A percentile compares a stretch with the other conserved stretches of the same genome.
These are phyloP conservation scores for Clausena lansium DNA, from an alignment of 345 rosid species.

Conservation along the genomic window DNA sequence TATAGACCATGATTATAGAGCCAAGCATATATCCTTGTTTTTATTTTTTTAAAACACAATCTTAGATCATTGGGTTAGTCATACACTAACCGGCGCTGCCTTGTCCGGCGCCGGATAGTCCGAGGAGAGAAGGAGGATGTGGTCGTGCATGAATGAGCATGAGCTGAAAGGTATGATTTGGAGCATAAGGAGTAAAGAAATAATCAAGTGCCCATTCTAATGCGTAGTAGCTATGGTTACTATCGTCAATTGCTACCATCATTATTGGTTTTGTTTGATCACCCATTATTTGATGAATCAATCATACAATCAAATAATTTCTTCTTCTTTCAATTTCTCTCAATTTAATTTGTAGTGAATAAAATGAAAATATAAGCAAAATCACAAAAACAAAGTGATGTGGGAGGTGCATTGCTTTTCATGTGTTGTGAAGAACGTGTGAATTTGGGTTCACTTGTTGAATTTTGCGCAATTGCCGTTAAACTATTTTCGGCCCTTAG, in stretches of 20 bases:
- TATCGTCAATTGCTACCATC: conserved; percentile 52
- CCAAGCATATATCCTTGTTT: too few relatives aligned
- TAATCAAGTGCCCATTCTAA: conserved; percentile 53
- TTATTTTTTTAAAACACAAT: too few relatives aligned
- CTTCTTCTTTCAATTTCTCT: background rate
- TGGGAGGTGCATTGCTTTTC: background rate
- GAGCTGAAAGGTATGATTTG: conserved; percentile 44
- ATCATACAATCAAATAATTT: background rate
- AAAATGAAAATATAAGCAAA: background rate
- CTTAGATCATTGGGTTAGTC: too few relatives aligned
- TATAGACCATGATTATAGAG: too few relatives aligned
- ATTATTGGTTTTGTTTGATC: conserved; percentile 36
- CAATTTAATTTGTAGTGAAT: background rate
- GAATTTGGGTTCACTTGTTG: background rate
- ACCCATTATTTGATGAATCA: background rate
- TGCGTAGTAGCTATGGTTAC: conserved; percentile 49
- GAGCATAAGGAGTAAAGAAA: conserved; percentile 40
- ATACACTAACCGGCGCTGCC: background rate
- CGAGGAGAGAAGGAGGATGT: conserved; percentile 18
- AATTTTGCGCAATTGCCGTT: background rate
- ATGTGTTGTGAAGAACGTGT: background rate
- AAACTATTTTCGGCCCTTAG: background rate
- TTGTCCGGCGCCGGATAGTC: conserved; percentile 41
- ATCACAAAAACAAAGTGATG: background rate
- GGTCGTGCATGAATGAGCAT: conserved; percentile 49